Conservation (phyloP, 2,329 filamentous ascomycete species). For the Apiospora pterosperma region DNA sequence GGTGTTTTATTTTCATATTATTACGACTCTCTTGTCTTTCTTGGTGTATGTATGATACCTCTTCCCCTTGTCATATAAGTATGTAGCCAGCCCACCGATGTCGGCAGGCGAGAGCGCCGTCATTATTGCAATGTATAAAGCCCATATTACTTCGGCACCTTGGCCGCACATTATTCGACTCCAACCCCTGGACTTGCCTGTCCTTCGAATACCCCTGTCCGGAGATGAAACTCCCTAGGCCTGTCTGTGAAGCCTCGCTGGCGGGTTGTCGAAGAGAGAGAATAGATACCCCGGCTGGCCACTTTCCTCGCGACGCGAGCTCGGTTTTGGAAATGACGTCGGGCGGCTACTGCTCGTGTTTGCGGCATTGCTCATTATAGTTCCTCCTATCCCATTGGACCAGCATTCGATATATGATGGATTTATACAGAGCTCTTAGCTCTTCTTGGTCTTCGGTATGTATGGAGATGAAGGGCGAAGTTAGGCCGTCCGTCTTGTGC, state of each 20-base stretch:
- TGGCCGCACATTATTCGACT: background rate
- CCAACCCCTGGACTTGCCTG: background rate
- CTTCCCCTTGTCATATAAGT: background rate
- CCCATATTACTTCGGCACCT: background rate
- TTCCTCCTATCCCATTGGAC: background rate
- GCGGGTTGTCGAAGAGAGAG: background rate
- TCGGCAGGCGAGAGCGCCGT: background rate
- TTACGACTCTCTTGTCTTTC: background rate
- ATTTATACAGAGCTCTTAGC: background rate
- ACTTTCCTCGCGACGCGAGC: too few species aligned
- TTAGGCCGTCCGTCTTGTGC: background rate
- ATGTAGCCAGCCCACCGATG: background rate
- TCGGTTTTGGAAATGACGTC: too few species aligned
- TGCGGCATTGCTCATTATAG: background rate
- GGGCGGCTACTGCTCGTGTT: background rate
- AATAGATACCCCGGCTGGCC: background rate
- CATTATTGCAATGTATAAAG: conserved; percentile 1
- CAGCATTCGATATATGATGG: background rate
- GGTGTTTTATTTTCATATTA: background rate
- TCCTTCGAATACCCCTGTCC: background rate
- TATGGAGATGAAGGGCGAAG: background rate
- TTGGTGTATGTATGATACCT: conserved; percentile 1
- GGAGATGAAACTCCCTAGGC: background rate
- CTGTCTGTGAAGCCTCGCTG: background rate
- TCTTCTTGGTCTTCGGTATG: background rate